Percentiles rank a stretch among this genome's conserved stretches.
Evolutionary conservation across 2,329 filamentous ascomycete genomes (phyloP).

Genomic region (Pseudopithomyces maydicus): DNA sequence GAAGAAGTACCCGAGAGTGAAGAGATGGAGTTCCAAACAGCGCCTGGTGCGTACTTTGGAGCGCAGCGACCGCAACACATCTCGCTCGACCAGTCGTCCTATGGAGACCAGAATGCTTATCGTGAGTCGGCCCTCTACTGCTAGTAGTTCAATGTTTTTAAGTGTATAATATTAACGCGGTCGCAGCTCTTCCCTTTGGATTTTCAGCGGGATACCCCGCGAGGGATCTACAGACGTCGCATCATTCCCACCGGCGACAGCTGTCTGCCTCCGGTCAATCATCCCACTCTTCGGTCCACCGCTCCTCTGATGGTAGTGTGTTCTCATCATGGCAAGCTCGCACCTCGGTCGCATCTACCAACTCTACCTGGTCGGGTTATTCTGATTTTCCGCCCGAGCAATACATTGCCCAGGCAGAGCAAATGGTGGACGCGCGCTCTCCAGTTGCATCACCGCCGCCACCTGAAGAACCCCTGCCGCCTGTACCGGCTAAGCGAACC

Average conservation of each 20-base stretch:
- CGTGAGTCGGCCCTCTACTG: constrained; percentile 11
- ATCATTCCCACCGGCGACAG: constrained; percentile 18
- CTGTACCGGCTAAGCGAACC: constrained; percentile 8
- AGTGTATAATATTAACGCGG: constrained; percentile 1
- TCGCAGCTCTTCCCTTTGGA: constrained; percentile 16
- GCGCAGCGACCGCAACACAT: constrained; percentile 13
- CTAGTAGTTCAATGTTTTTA: not conserved
- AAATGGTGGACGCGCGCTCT: constrained; percentile 7
- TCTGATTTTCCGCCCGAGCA: constrained; percentile 19
- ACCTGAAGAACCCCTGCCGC: constrained; percentile 2
- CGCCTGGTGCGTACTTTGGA: constrained; percentile 9
- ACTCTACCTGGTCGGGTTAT: constrained; percentile 25
- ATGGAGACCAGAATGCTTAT: constrained; percentile 9
- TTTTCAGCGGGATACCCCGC: constrained; percentile 13
- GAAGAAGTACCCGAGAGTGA: not conserved
- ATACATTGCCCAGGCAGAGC: constrained; percentile 18
- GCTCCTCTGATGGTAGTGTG: constrained; percentile 22
- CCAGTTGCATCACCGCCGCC: constrained; percentile 7
- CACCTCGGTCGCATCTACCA: constrained; percentile 29
- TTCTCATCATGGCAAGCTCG: constrained; percentile 24
- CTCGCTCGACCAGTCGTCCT: constrained; percentile 9
- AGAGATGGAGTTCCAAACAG: constrained; percentile 10
- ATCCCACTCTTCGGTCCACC: constrained; percentile 18
- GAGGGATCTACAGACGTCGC: constrained; percentile 2
- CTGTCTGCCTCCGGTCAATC: constrained; percentile 26